Conservation (phyloP, 2,329 filamentous ascomycete species). For the Hypoxylon sp. region DNA sequence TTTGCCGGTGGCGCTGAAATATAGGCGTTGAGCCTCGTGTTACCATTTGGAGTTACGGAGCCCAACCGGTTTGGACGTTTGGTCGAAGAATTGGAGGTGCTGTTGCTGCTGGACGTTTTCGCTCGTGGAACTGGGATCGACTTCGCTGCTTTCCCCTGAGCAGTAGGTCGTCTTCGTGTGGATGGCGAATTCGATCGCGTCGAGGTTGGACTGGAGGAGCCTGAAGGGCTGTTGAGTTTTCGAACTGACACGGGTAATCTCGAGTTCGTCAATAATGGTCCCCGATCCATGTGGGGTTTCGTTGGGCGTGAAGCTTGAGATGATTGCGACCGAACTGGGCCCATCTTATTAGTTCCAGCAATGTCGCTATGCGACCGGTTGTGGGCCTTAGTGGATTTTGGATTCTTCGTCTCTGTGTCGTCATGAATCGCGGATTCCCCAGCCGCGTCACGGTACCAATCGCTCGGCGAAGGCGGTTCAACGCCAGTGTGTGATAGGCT, state of each 20-base stretch:
- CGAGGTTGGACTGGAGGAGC: slow-evolving; percentile 62
- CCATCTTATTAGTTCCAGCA: slow-evolving; percentile 54
- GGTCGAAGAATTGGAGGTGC: slow-evolving; percentile 48
- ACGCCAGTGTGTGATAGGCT: slow-evolving; percentile 67
- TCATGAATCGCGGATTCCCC: slow-evolving; percentile 37
- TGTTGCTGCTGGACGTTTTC: slow-evolving; percentile 61
- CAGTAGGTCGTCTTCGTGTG: slow-evolving; percentile 56
- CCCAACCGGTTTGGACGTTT: slow-evolving; percentile 56
- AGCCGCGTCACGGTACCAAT: slow-evolving; percentile 52
- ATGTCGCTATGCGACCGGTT: slow-evolving; percentile 72
- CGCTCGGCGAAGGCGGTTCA: slow-evolving; percentile 73
- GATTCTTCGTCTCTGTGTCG: slow-evolving; percentile 38
- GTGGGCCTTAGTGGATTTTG: slow-evolving; percentile 56
- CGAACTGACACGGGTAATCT: slow-evolving; percentile 61
- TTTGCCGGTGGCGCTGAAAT: slow-evolving; percentile 77
- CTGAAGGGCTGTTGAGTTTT: slow-evolving; percentile 58
- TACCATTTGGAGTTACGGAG: slow-evolving; percentile 63
- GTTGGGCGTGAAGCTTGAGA: slow-evolving; percentile 51
- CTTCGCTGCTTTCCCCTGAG: slow-evolving; percentile 57
- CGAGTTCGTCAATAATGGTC: slow-evolving; percentile 52
- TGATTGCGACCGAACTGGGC: slow-evolving; percentile 50
- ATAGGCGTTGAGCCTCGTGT: slow-evolving; percentile 75
- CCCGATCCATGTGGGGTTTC: slow-evolving; percentile 51
- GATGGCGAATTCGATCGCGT: slow-evolving; percentile 69
- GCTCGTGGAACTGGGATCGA: slow-evolving; percentile 50